These are phyloP conservation scores for Rhododendron kiyosumense DNA, from an alignment of 148 eudicot species.

Conservation along the genomic window DNA sequence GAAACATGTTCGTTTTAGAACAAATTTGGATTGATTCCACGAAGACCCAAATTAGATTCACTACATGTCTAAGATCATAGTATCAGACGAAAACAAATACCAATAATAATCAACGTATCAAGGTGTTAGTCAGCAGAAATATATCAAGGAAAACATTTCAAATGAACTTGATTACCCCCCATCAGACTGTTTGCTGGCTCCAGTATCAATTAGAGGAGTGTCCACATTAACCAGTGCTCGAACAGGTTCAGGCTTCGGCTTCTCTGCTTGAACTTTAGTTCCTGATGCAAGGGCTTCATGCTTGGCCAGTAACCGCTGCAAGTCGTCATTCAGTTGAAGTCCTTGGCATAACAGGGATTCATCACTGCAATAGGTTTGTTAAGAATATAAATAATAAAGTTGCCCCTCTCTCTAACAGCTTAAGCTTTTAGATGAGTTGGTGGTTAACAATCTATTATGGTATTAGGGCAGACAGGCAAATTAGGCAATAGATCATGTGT, in stretches of 20 bases:
- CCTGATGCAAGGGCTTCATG: constrained; percentile 78
- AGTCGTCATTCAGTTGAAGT: constrained; percentile 81
- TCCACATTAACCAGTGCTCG: constrained; percentile 49
- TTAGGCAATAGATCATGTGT: neutral
- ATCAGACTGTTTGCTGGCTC: constrained; percentile 58
- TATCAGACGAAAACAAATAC: neutral
- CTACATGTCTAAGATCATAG: neutral
- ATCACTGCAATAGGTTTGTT: constrained; percentile 50
- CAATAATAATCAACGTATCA: neutral
- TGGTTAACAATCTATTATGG: neutral
- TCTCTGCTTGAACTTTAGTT: constrained; percentile 29
- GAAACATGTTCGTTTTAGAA: neutral
- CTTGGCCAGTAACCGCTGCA: constrained; percentile 79
- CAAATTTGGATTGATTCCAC: neutral
- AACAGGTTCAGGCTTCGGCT: constrained; percentile 50
- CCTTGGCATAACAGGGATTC: constrained; percentile 93
- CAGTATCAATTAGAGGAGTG: constrained; percentile 74
- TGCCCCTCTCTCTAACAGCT: neutral
- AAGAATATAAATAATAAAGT: neutral
- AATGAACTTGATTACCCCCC: constrained; percentile 41
- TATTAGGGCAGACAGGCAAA: neutral
- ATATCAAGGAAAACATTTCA: neutral
- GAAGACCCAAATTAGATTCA: neutral
- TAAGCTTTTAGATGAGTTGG: neutral
- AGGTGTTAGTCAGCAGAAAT: neutral